Conservation (phyloP, 116 monocot species). For the Phalaenopsis hybrid region DNA sequence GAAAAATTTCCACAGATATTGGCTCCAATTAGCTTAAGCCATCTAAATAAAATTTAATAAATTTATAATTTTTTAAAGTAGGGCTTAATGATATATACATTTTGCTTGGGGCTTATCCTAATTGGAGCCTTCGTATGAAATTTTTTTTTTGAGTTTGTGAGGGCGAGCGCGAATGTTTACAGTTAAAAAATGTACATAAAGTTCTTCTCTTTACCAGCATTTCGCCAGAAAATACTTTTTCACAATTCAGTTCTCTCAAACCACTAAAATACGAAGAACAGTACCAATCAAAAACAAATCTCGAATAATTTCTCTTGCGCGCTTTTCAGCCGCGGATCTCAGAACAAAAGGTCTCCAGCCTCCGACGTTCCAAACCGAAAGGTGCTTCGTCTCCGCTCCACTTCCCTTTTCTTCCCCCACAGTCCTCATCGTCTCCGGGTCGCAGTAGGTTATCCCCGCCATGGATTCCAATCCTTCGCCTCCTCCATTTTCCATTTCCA, state of each 20-base stretch:
- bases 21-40: too few species aligned
- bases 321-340: not conserved
- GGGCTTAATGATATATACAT: too few species aligned
- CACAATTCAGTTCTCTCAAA: not conserved
- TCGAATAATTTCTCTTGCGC: not conserved
- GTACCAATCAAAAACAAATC: not conserved
- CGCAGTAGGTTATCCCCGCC: constrained; percentile 41
- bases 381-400: not conserved
- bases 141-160: too few species aligned
- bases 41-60: too few species aligned
- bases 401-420: not conserved
- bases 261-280: not conserved
- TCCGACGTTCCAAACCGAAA: not conserved
- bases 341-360: not conserved
- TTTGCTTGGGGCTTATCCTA: too few species aligned
- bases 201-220: too few species aligned
- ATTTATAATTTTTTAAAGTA: too few species aligned
- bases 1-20: too few species aligned
- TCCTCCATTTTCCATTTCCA: constrained; percentile 22
- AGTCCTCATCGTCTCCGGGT: not conserved
- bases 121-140: too few species aligned
- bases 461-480: constrained; percentile 28
- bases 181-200: too few species aligned
- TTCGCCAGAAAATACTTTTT: not conserved
- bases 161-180: too few species aligned